Evolutionary conservation across 1,284 basidiomycete species (phyloP), one percentile per base, ranked within the genome.

Genomic region (Porogramme epimiltina): DNA sequence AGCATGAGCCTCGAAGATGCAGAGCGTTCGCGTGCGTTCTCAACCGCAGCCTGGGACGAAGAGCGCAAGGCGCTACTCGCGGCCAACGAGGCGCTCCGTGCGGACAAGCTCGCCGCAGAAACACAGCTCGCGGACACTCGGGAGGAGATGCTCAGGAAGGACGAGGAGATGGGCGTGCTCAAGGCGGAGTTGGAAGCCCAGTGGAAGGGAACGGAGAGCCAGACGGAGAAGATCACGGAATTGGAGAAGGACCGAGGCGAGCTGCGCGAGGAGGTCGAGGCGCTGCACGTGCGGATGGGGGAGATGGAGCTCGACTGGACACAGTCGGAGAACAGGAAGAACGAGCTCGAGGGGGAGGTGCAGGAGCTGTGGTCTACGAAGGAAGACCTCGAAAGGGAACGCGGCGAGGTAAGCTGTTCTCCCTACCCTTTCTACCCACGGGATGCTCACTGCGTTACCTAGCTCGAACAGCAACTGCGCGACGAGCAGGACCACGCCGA

Each of bases 121-220:
- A 51, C 52, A 9, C 62, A 70, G 47, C 56, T 71, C 2, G 64
- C 66, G 24, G 59, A 59, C 26, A 60, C 64, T 4, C 59, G 67
- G 13, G 62, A 66, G 49, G 65, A 70, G 31, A 60, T 69, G 9
- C 49, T 63, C 40, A 62, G 66, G 22, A 75, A 75, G 46, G 77
- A 81, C 22, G 74, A 80, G 34, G 81, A 85, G 61, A 68, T 76
- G 22, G 63, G 58, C 3, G 68, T 76, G 16, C 68, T 85, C 48
- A 79, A 79, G 66, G 69, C 71, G 2, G 82, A 87, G 64, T 66
- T 85, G 36, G 80, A 84, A 58, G 79, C 81, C 6, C 84, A 84
- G 64, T 84, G 83, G 79, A 73, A 76, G 45, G 73, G 84, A 57
- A 82, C 85, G 19, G 81, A 81, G 66, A 54, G 60, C 45, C 51